phyloP scores from a whole-genome alignment of 2,329 filamentous ascomycete genomes.

The Alternaria metachromatica region DNA sequence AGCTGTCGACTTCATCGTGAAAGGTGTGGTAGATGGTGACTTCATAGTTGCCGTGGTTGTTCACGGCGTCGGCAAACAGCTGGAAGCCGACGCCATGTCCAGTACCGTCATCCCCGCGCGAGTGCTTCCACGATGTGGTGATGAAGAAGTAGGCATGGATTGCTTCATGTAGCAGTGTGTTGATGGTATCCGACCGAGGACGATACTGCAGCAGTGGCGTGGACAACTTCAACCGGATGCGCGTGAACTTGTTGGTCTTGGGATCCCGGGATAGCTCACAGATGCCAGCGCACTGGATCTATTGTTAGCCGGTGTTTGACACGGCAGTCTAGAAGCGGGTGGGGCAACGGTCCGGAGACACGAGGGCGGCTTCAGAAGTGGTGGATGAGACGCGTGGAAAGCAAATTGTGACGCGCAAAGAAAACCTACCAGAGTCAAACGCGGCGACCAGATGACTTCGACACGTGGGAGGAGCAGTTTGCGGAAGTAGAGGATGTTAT shows the following conservation, averaged over 20 bases:
- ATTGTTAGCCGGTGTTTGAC: slow-evolving; percentile 23
- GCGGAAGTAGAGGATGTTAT: slow-evolving; percentile 54
- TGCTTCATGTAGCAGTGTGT: slow-evolving; percentile 54
- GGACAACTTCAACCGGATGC: slow-evolving; percentile 53
- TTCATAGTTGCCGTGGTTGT: slow-evolving; percentile 51
- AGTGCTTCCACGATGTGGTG: slow-evolving; percentile 52
- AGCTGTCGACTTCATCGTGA: slow-evolving; percentile 56
- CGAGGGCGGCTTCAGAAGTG: slow-evolving; percentile 8
- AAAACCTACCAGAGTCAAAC: slow-evolving; percentile 48
- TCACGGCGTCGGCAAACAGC: slow-evolving; percentile 54
- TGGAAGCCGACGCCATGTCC: slow-evolving; percentile 54
- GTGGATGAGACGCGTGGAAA: slow-evolving; percentile 9
- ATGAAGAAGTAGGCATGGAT: slow-evolving; percentile 58
- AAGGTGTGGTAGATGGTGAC: slow-evolving; percentile 55
- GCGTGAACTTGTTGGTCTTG: slow-evolving; percentile 45
- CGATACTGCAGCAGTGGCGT: slow-evolving; percentile 54
- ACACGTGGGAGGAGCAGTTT: slow-evolving; percentile 48
- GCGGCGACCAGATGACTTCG: slow-evolving; percentile 53
- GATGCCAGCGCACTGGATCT: slow-evolving; percentile 51
- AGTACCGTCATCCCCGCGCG: slow-evolving; percentile 51
- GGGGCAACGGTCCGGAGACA: slow-evolving; percentile 16
- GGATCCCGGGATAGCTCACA: slow-evolving; percentile 53
- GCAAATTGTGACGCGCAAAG: slow-evolving; percentile 13
- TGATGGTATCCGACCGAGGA: slow-evolving; percentile 51
- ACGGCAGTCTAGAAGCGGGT: slow-evolving; percentile 14